Conservation (phyloP, 306 rosid genomes). For the Quercus engelmannii region DNA sequence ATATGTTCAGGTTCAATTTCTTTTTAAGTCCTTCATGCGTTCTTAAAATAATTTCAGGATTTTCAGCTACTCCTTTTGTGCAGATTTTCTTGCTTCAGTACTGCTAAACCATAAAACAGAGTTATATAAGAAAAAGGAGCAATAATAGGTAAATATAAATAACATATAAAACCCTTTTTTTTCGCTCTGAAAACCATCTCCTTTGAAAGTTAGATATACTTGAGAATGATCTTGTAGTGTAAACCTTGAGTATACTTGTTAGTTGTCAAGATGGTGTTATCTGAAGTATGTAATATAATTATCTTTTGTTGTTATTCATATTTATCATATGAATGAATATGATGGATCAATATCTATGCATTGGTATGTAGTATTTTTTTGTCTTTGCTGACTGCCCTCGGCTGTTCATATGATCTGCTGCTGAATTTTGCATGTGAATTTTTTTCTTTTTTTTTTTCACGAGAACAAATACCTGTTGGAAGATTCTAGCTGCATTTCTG, state of each 20-base stretch:
- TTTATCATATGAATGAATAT: background rate
- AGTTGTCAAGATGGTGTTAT: background rate
- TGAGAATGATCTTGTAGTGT: background rate
- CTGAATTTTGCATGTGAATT: background rate
- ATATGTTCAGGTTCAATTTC: conserved; percentile 71
- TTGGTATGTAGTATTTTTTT: background rate
- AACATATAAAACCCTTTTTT: background rate
- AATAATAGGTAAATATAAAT: background rate
- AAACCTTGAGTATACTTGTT: background rate
- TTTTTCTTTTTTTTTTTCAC: background rate
- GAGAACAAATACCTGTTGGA: background rate
- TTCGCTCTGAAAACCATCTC: background rate
- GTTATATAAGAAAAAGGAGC: background rate
- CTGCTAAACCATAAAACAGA: background rate
- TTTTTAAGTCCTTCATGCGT: background rate
- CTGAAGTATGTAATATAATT: no score
- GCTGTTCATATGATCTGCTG: background rate
- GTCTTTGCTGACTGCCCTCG: background rate
- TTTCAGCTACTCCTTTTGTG: background rate
- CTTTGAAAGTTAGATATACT: background rate
- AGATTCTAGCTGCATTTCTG: background rate
- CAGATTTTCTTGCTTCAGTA: background rate
- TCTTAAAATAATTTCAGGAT: background rate
- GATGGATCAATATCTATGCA: background rate
- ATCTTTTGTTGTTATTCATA: background rate